Evolutionary conservation across 2,329 filamentous ascomycete genomes (phyloP), one percentile per base, ranked within the genome.

Genomic region (Aspergillus bombycis): DNA sequence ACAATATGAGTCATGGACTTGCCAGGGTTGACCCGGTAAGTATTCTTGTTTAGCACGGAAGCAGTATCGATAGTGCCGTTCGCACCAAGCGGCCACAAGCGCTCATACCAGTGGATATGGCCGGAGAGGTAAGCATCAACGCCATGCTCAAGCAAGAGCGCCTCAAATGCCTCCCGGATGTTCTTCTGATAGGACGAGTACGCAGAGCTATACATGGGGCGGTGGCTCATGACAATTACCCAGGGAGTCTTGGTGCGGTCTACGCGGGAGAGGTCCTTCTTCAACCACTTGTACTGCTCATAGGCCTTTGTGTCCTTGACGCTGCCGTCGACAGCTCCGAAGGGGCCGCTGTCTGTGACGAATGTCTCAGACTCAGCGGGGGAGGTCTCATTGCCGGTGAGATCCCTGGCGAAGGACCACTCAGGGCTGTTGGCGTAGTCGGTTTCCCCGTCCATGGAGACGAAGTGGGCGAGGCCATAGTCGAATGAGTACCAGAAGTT

Each of bases 401-500:
- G 64, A 38, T 84, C 82, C 4, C 76, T 73, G 5, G 75, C 71
- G 64, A 84, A 84, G 12, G 81, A 77, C 70, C 71, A 82, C 56
- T 80, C 77, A 9, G 83, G 83, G 63, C 77, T 81, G 70, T 82
- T 75, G 54, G 82, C 77, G 66, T 80, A 84, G 70, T 85, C 83
- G 43, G 83, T 85, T 70, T 85, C 83, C 21, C 75, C 78, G 56
- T 84, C 75, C 32, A 85, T 71, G 21, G 79, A 73, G 65, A 85
- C 73, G 63, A 85, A 85, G 69, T 85, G 83, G 2, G 80, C 83
- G n/a, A 84, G 74, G 28, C 83, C 83, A 66, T 85, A 84, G 74
- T 85, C 82, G 67, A 84, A 85, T 1, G 80, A 83, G 73, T 85
- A 85, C 83, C 83, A 85, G 68, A 84, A 82, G 77, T 84, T 85